These are phyloP conservation scores for Thermochaetoides thermophila DNA, from an alignment of 495 filamentous ascomycete species.

Conservation along the genomic window DNA sequence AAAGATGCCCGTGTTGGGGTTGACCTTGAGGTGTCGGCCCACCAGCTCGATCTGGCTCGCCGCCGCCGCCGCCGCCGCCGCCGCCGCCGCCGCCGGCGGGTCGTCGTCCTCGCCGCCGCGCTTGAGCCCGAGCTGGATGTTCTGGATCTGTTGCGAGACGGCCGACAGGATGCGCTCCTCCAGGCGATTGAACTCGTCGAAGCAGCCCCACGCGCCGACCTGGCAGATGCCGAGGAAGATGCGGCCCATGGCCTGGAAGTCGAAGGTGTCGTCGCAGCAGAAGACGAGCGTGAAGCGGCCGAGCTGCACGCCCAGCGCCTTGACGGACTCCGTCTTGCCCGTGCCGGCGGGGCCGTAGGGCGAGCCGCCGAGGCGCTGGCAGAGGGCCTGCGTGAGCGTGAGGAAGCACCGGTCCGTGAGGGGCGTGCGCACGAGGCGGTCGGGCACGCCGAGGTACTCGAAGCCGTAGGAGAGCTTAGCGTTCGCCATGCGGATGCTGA, in stretches of 20 bases:
- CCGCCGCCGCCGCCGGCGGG: no score
- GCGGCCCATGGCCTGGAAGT: conserved; percentile 98
- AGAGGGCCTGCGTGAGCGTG: conserved; percentile 88
- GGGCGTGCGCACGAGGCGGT: conserved; percentile 88
- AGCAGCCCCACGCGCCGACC: conserved; percentile 98
- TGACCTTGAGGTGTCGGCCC: conserved; percentile 73
- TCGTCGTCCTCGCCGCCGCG: conserved; percentile 63
- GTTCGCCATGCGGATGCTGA: conserved; percentile 94
- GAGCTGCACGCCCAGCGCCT: conserved; percentile 89
- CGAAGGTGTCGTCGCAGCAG: conserved; percentile 97
- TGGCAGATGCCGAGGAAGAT: conserved; percentile 99
- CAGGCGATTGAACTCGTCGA: conserved; percentile 97
- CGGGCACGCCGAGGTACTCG: conserved; percentile 91
- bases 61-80: no score
- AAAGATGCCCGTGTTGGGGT: conserved; percentile 91
- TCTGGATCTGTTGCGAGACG: conserved; percentile 96
- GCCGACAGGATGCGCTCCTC: conserved; percentile 95
- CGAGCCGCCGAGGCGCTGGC: conserved; percentile 87
- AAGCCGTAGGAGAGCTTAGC: conserved; percentile 91
- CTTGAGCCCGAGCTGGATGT: conserved; percentile 89
- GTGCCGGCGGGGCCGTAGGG: conserved; percentile 96
- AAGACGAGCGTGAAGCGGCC: conserved; percentile 97
- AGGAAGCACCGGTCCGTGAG: conserved; percentile 97
- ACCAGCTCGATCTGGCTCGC: conserved; percentile 93
- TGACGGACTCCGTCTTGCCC: conserved; percentile 98